A percentile compares a stretch with the other conserved stretches of the same genome.
Conservation (phyloP, 2,329 filamentous ascomycete genomes). For the Colletotrichum kahawae region DNA sequence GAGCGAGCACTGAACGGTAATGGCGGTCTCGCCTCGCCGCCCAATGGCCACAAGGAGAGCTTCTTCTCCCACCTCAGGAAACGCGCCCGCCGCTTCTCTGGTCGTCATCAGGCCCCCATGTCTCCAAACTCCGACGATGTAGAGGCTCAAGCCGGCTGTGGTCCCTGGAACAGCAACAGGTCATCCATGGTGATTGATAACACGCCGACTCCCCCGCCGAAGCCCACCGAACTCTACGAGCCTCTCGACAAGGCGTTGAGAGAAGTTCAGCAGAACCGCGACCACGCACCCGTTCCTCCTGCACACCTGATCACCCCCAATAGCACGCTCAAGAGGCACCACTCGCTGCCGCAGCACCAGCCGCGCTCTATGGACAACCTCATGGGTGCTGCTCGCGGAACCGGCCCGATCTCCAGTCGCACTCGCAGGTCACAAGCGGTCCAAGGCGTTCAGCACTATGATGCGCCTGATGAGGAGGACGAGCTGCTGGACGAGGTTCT, state of each 20-base stretch:
- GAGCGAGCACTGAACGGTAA: constrained; percentile 89
- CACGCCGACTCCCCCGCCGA: constrained; percentile 53
- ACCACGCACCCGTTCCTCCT: constrained; percentile 56
- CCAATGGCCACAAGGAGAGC: constrained; percentile 85
- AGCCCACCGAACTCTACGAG: constrained; percentile 60
- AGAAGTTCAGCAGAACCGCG: constrained; percentile 56
- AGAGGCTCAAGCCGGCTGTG: constrained; percentile 91
- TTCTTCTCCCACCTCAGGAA: constrained; percentile 98
- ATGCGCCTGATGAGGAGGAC: constrained; percentile 95
- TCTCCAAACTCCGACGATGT: constrained; percentile 84
- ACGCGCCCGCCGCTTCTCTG: constrained; percentile 88
- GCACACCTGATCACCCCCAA: constrained; percentile 55
- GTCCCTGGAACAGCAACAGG: constrained; percentile 85
- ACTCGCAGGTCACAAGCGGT: constrained; percentile 79
- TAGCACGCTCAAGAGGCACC: constrained; percentile 66
- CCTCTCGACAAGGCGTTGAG: constrained; percentile 64
- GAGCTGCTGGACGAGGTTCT: constrained; percentile 92
- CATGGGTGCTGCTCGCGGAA: constrained; percentile 56
- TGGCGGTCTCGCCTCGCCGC: constrained; percentile 75
- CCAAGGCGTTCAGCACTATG: constrained; percentile 83
- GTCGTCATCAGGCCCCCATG: constrained; percentile 82
- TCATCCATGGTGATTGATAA: constrained; percentile 82
- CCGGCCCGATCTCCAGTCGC: constrained; percentile 74
- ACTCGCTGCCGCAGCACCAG: constrained; percentile 64
- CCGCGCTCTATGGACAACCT: constrained; percentile 69